Base-by-base conservation (phyloP, 2,329 filamentous ascomycete genomes). In the Alternaria incomplexa region DNA sequence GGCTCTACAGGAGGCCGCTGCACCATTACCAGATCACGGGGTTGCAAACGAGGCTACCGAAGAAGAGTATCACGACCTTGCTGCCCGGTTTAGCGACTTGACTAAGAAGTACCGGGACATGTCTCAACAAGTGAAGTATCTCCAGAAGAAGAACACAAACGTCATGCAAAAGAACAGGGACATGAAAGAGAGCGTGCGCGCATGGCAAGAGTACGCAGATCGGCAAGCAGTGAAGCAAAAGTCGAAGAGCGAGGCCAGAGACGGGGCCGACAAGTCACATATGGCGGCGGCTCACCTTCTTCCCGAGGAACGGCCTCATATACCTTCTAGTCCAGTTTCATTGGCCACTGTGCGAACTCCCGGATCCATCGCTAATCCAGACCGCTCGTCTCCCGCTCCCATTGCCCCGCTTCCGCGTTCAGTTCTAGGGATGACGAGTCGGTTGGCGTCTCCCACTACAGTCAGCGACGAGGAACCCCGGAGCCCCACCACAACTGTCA, bases 171-270 rank as follows among this genome's bases (percentile, higher is more conserved):
- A 79, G 56, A 78, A 80, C 56, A 75, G 71, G 47, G 73, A 79
- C 3, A 80, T 81, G 71, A 83, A 83, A 57, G 72, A 79, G 13
- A 79, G 65, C 32, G 77, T 80, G 8, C 76, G 72, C 45, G 74
- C 74, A 26, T 81, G 79, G 80, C 77, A 79, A 61, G 69, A 75
- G 22, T 80, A 79, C 47, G 71, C 68, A 46, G 76, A 80, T 55
- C 75, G 72, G 11, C 70, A 78, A 26, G 63, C 68, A 5, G 71
- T 67, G 15, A 73, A 70, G 32, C 70, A 68, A 32, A 72, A 68
- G 63, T 53, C 58, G 26, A 73, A 74, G 55, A 30, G n/a, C 7
- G 58, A 71, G 36, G 40, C 28, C 9, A 67, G 60, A 58, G 23
- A 62, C 12, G 63, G 63, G 6, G 63, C 60, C 13, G 66, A 51